phyloP scores from a whole-genome alignment of 2,329 filamentous ascomycete genomes.

The Colletotrichum lindemuthianum region DNA sequence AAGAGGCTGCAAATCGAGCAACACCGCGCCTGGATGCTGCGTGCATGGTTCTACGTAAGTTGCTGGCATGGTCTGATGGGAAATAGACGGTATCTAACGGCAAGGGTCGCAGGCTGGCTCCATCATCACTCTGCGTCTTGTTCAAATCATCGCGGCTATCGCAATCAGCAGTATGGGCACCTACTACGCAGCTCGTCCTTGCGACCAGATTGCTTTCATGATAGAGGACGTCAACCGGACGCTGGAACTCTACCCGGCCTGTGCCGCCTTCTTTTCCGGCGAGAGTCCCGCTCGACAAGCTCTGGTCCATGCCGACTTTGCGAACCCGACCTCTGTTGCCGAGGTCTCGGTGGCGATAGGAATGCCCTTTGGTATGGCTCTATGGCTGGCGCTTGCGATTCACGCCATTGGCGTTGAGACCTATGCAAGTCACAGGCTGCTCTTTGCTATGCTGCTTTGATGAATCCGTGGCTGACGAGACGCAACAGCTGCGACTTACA shows the following conservation, averaged over 20 bases:
- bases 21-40: constrained; percentile 72
- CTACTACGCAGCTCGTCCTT: constrained; percentile 49
- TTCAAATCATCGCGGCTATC: constrained; percentile 51
- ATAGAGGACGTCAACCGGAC: constrained; percentile 40
- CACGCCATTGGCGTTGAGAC: constrained; percentile 35
- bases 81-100: background rate
- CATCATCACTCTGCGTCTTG: constrained; percentile 61
- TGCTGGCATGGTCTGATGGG: background rate
- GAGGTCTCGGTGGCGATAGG: constrained; percentile 53
- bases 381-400: constrained; percentile 50
- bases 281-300: constrained; percentile 40
- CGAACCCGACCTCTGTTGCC: constrained; percentile 37
- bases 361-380: constrained; percentile 58
- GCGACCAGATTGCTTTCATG: constrained; percentile 57
- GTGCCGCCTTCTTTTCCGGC: constrained; percentile 49
- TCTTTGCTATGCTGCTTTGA: rapidly evolving
- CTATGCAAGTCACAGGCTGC: constrained; percentile 40
- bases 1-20: constrained; percentile 70
- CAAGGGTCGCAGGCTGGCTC: constrained; percentile 47
- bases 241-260: constrained; percentile 53
- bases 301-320: constrained; percentile 46
- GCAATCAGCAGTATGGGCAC: constrained; percentile 45
- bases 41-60: constrained; percentile 60
- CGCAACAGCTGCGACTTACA: constrained; percentile 56
- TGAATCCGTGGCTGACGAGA: background rate